Evolutionary conservation across 2,329 filamentous ascomycete genomes (phyloP).

Genomic region (Fusarium xyrophilum): DNA sequence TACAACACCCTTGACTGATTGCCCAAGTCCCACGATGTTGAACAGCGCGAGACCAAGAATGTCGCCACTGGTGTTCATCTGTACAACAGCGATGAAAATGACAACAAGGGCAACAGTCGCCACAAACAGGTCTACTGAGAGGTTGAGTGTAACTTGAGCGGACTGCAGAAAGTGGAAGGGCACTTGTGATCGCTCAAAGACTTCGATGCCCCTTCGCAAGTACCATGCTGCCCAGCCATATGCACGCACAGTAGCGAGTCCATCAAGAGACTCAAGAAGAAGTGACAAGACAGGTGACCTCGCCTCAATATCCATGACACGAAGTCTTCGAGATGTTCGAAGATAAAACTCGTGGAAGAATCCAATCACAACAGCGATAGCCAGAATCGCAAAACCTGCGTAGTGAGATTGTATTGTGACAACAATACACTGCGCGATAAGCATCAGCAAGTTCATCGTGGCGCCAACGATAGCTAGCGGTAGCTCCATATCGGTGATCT

Average conservation of each 20-base stretch:
- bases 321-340: background rate
- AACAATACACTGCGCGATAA: background rate
- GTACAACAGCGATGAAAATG: background rate
- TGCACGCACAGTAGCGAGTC: background rate
- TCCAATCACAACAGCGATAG: background rate
- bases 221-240: background rate
- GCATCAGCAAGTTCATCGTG: background rate
- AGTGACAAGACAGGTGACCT: background rate
- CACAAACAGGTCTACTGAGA: background rate
- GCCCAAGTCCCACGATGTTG: background rate
- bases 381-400: background rate
- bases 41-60: background rate
- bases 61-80: background rate
- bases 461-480: background rate
- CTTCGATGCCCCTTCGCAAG: background rate
- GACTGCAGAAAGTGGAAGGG: background rate
- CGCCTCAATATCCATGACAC: background rate
- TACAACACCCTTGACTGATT: background rate
- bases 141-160: background rate
- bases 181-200: background rate
- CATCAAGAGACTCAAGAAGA: background rate
- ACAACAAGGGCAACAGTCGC: background rate
- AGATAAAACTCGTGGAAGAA: background rate
- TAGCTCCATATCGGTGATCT: conserved; percentile 1
- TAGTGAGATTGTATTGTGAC: background rate